These are phyloP conservation scores for Datisca glomerata DNA, from an alignment of 306 rosid species.

Conservation along the genomic window DNA sequence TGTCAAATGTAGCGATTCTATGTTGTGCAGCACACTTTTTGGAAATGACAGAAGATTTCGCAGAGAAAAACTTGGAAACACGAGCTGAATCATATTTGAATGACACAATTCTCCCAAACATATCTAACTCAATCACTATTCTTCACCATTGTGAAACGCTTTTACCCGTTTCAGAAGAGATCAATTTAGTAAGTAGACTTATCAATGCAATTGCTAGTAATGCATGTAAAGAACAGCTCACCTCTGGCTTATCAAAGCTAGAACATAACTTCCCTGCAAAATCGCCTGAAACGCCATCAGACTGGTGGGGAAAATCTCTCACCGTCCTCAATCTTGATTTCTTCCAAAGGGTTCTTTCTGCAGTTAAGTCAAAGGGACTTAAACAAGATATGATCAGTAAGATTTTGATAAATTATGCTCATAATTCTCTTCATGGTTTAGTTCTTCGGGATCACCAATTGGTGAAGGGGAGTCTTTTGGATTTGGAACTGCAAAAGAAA, in stretches of 20 bases:
- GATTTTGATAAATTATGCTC: conserved; percentile 77
- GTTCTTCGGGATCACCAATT: conserved; percentile 40
- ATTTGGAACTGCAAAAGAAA: conserved; percentile 67
- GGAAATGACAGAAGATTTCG: conserved; percentile 83
- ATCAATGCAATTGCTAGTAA: conserved; percentile 73
- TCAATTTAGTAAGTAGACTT: conserved; percentile 54
- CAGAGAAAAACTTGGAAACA: conserved; percentile 62
- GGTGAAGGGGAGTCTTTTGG: conserved; percentile 47
- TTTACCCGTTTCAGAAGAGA: conserved; percentile 70
- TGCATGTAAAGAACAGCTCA: conserved; percentile 92
- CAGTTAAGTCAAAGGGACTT: conserved; percentile 81
- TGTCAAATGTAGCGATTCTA: conserved; percentile 67
- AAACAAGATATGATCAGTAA: conserved; percentile 89
- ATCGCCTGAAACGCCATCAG: conserved; percentile 59
- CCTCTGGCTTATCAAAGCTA: conserved; percentile 69
- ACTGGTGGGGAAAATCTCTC: conserved; percentile 96
- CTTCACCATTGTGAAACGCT: conserved; percentile 81
- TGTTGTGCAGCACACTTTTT: conserved; percentile 63
- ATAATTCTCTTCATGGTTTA: conserved; percentile 73
- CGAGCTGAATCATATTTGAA: conserved; percentile 55
- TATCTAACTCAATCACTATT: conserved; percentile 61
- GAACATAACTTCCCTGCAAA: conserved; percentile 68
- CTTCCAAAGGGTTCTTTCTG: conserved; percentile 67
- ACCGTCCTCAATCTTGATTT: conserved; percentile 57
- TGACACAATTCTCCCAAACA: conserved; percentile 56